These are phyloP conservation scores for Camelina neglecta DNA, from an alignment of 345 rosid species.

Conservation along the genomic window DNA sequence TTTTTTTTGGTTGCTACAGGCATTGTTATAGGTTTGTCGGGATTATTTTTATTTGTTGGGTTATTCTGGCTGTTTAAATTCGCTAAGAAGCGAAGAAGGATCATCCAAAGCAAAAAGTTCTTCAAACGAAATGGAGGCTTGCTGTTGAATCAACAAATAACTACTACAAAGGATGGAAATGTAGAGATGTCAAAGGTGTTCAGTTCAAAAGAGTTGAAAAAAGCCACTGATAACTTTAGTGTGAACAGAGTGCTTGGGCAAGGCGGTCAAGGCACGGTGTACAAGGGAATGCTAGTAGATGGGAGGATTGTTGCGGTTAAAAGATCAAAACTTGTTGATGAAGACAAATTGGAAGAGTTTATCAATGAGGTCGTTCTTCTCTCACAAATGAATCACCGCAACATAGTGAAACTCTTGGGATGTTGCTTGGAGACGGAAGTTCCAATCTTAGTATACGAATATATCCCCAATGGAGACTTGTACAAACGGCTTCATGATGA, in stretches of 20 bases:
- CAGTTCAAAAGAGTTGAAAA: constrained; percentile 26
- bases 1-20: neutral
- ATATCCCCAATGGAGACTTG: constrained; percentile 38
- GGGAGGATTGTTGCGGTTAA: constrained; percentile 28
- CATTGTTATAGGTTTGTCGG: constrained; percentile 10
- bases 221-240: constrained; percentile 34
- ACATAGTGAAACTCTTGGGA: constrained; percentile 40
- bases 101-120: neutral
- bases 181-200: constrained; percentile 26
- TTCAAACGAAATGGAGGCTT: constrained; percentile 41
- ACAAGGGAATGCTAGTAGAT: constrained; percentile 37
- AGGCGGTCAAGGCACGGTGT: constrained; percentile 44
- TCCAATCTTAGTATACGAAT: constrained; percentile 37
- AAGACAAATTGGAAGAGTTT: constrained; percentile 26
- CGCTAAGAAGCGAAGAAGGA: neutral
- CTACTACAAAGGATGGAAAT: neutral
- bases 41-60: constrained; percentile 6
- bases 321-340: constrained; percentile 26
- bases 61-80: neutral
- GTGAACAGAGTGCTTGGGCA: constrained; percentile 28
- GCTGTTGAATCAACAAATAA: constrained; percentile 20
- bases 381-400: constrained; percentile 39
- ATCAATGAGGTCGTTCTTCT: constrained; percentile 33
- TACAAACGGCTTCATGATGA: constrained; percentile 31
- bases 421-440: constrained; percentile 41